These are phyloP conservation scores for Castanea mollissima DNA, from an alignment of 306 rosid species.

Conservation along the genomic window DNA sequence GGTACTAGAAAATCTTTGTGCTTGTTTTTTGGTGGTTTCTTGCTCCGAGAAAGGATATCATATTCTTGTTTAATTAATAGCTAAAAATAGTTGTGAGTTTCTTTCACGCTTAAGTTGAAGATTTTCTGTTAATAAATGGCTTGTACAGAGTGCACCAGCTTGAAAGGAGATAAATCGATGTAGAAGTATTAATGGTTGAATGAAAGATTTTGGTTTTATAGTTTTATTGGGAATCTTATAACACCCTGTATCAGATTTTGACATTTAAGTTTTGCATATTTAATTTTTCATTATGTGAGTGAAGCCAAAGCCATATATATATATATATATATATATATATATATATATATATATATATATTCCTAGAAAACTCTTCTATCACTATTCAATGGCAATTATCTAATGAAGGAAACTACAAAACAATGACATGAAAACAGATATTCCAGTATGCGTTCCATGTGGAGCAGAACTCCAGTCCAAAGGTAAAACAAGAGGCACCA, in stretches of 20 bases:
- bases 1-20: constrained; percentile 36
- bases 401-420: no score
- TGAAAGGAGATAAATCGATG: not conserved
- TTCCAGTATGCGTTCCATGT: no score
- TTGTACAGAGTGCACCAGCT: constrained; percentile 28
- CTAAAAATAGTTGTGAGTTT: constrained; percentile 22
- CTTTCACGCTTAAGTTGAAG: constrained; percentile 16
- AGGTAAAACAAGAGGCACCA: no score
- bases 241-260: not conserved
- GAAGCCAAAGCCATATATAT: not conserved
- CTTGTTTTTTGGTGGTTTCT: constrained; percentile 32
- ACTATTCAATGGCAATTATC: no score
- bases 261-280: not conserved
- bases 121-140: constrained; percentile 5
- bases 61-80: constrained; percentile 37
- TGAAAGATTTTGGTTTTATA: not conserved
- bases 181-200: constrained; percentile 9
- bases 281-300: no score
- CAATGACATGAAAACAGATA: no score
- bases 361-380: not conserved
- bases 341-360: not conserved
- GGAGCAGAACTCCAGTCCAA: no score
- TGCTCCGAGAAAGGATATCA: constrained; percentile 31
- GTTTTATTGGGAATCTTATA: not conserved
- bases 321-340: not conserved